phyloP scores from a whole-genome alignment of 805 yeast genomes.

The Saturnispora gosingensis region DNA sequence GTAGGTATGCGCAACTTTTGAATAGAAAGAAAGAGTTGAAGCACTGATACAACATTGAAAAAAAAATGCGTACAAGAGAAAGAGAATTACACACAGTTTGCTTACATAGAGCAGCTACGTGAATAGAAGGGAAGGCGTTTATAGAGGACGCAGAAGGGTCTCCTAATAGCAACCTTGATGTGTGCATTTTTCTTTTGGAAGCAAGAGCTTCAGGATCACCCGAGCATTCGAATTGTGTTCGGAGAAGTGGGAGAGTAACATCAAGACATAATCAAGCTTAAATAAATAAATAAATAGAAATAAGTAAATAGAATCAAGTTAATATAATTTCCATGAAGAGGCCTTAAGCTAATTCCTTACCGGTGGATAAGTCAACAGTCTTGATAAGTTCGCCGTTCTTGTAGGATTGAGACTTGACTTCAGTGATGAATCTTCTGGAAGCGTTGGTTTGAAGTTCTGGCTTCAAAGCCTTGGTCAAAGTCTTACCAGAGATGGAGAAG shows the following conservation, averaged over 20 bases:
- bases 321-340: background rate
- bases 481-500: constrained; percentile 81
- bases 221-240: too few relatives aligned
- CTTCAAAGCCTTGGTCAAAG: constrained; percentile 82
- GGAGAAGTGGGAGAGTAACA: background rate
- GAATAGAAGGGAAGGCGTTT: background rate
- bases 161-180: too few relatives aligned
- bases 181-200: too few relatives aligned
- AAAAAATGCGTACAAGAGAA: background rate
- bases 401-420: constrained; percentile 62
- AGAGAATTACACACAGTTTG: background rate
- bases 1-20: background rate
- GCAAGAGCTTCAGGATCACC: too few relatives aligned
- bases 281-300: background rate
- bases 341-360: constrained; percentile 11
- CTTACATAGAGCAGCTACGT: too few relatives aligned
- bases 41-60: background rate
- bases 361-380: constrained; percentile 20
- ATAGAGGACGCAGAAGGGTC: background rate
- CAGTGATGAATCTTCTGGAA: constrained; percentile 63
- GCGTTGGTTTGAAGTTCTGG: constrained; percentile 70
- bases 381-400: constrained; percentile 50
- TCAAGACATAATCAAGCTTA: constrained; percentile 5
- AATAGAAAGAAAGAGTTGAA: background rate
- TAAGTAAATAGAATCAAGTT: constrained; percentile 1